Conservation (phyloP, 2,329 filamentous ascomycete genomes). For the Alternaria arborescens region DNA sequence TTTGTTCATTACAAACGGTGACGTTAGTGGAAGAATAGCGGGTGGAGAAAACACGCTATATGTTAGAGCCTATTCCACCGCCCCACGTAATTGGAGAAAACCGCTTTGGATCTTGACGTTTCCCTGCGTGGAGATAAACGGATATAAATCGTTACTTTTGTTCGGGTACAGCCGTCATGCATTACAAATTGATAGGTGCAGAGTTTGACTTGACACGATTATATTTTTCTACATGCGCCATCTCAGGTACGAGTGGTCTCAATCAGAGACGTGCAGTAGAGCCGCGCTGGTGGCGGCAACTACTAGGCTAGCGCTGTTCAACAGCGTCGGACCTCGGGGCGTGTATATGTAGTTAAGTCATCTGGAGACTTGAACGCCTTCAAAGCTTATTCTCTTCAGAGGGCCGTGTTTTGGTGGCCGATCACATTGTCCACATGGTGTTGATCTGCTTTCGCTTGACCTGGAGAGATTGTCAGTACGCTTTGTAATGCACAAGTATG, state of each 20-base stretch:
- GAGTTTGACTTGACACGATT: neutral
- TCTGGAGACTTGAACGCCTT: neutral
- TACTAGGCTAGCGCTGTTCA: neutral
- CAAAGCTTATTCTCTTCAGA: neutral
- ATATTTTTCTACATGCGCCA: neutral
- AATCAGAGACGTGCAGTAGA: neutral
- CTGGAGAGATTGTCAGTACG: slow-evolving; percentile 37
- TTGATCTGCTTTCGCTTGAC: slow-evolving; percentile 72
- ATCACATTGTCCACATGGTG: slow-evolving; percentile 64
- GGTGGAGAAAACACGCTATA: neutral
- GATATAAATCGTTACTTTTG: neutral
- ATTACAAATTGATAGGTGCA: slow-evolving; percentile 7
- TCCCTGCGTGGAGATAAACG: slow-evolving; percentile 3
- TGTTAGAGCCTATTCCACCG: neutral
- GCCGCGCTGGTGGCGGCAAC: neutral
- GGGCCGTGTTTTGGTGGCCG: slow-evolving; percentile 9
- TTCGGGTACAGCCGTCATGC: slow-evolving; percentile 3
- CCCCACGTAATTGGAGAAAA: neutral
- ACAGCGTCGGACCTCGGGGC: neutral
- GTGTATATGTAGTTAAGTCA: neutral
- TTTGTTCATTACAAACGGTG: neutral
- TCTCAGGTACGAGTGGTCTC: neutral
- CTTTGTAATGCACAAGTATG: slow-evolving; percentile 8
- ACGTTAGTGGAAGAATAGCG: neutral
- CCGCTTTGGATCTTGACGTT: neutral